Base-by-base conservation (phyloP, 2,329 filamentous ascomycete species). In the Xylaria sp. region DNA sequence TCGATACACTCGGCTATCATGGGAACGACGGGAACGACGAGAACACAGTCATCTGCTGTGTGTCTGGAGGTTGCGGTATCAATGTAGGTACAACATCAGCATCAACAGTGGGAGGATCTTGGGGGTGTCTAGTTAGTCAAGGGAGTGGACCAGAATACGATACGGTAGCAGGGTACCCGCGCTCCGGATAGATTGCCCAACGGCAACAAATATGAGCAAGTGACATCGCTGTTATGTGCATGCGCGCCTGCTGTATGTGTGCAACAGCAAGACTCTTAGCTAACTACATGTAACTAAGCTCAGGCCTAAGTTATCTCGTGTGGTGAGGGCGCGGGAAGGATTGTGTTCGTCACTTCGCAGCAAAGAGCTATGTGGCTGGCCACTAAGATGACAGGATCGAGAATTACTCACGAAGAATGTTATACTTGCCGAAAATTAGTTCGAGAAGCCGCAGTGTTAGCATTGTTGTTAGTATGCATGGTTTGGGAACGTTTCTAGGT, bases 41-140 rank as follows among this genome's bases (percentile, higher is more conserved):
- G 50, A 58, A 42, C 60, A 47, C 48, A 44, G 68, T 58, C 65
- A 70, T 64, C 53, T 57, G 64, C 50, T 32, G 58, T 21, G 37
- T 29, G 50, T 54, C 61, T 63, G 53, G 61, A 55, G 29, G 63
- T 60, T 60, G 55, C 55, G 50, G 48, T 50, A 59, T 59, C 60
- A 37, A 54, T 35, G 23, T 29, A 48, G 25, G 57, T 40, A 23
- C 32, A 64, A 59, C 61, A 58, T 47, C 50, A 35, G 54, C 54
- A 60, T 67, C 65, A 9, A 57, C 13, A 44, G 48, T 59, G 60
- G 47, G 63, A 51, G 58, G 12, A 25, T 61, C 37, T 25, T 21
- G 64, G 65, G 65, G 54, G 65, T 67, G 62, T 61, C 58, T 60
- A 53, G 18, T 32, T 55, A 64, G 57, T 50, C 66, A 29, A 29